Evolutionary conservation across 2,329 filamentous ascomycete species (phyloP).

Genomic region (Colletotrichum scovillei): DNA sequence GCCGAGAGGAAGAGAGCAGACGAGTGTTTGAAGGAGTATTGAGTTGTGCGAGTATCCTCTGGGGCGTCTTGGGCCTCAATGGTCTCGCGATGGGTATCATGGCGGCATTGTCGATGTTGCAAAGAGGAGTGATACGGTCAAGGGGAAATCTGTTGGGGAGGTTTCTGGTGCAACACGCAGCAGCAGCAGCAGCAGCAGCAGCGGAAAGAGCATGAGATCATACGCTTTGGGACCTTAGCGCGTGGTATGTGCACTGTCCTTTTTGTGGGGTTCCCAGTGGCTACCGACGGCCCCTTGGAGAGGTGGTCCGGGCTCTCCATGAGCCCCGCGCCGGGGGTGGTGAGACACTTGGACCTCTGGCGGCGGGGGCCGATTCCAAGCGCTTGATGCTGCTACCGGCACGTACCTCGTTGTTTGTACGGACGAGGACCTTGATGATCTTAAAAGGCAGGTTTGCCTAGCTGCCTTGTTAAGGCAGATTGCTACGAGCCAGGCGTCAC

Average conservation of each 20-base stretch:
- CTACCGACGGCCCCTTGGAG: neutral
- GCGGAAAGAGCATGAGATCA: conserved; percentile 27
- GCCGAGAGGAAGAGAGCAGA: conserved; percentile 36
- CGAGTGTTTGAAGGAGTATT: neutral
- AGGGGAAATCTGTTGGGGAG: neutral
- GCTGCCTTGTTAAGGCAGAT: too few species aligned
- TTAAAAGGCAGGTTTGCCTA: neutral
- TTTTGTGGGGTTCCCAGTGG: neutral
- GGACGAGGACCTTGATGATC: neutral
- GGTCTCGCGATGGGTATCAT: conserved; percentile 56
- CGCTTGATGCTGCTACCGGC: neutral
- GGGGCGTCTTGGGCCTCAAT: conserved; percentile 48
- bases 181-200: neutral
- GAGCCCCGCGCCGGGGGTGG: conserved; percentile 7
- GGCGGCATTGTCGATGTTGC: conserved; percentile 52
- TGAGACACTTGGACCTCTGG: neutral
- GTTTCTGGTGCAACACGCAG: neutral
- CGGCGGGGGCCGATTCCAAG: conserved; percentile 26
- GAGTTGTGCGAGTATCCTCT: conserved; percentile 34
- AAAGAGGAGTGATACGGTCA: conserved; percentile 2
- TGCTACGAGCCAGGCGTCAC: too few species aligned
- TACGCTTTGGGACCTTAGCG: conserved; percentile 14
- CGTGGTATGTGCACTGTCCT: conserved; percentile 11
- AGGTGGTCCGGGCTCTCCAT: conserved; percentile 1
- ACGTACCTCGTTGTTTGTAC: too few species aligned